phyloP scores from a whole-genome alignment of 192 early-diverging fungal species.

The Pilaira anomala region DNA sequence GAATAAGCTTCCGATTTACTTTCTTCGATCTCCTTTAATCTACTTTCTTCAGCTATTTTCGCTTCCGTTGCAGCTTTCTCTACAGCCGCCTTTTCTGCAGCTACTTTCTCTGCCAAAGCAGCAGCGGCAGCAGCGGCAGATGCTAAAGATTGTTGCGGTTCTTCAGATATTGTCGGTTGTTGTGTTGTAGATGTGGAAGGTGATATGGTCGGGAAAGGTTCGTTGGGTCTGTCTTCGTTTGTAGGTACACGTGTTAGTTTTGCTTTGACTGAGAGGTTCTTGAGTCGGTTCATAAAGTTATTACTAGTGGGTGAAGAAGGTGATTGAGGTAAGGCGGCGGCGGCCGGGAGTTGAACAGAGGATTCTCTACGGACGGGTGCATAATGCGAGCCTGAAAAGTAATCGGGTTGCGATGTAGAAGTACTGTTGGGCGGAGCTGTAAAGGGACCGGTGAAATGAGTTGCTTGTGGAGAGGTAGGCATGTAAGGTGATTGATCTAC shows the following conservation, averaged over 20 bases:
- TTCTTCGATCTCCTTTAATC: neutral
- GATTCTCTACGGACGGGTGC: conserved; percentile 16
- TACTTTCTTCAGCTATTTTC: neutral
- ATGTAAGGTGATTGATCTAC: conserved; percentile 5
- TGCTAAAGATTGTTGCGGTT: too few species aligned
- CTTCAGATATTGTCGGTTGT: too few species aligned
- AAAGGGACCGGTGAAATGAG: conserved; percentile 29
- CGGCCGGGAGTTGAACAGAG: conserved; percentile 36
- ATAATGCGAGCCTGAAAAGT: conserved; percentile 36
- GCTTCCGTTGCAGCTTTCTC: neutral
- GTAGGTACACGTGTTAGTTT: conserved; percentile 44
- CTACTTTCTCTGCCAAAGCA: neutral
- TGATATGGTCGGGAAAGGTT: neutral
- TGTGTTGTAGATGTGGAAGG: too few species aligned
- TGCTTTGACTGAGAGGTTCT: conserved; percentile 42
- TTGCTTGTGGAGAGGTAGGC: conserved; percentile 12
- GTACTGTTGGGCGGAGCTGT: conserved; percentile 30
- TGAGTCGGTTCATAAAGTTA: conserved; percentile 48
- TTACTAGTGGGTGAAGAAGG: conserved; percentile 26
- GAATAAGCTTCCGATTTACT: conserved; percentile 33
- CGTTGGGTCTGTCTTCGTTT: conserved; percentile 28
- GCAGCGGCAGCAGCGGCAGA: too few species aligned
- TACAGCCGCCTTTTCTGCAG: neutral
- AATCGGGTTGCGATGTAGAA: conserved; percentile 22
- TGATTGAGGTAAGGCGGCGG: conserved; percentile 30